Conservation (phyloP, 805 yeast genomes). For the Zygotorulaspora sp. region DNA sequence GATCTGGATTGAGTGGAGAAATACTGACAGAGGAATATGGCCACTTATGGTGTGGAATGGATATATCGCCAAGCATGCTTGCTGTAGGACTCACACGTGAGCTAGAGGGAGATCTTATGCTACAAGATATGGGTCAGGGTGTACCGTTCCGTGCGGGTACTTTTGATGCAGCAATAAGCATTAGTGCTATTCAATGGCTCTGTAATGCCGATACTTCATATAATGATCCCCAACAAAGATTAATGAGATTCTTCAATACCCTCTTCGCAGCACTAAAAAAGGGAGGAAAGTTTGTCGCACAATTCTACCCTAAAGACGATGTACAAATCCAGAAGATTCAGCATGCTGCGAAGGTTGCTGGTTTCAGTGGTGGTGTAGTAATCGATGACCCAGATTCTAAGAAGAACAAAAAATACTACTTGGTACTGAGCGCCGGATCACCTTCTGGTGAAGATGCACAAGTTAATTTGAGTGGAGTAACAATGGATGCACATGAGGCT, state of each 20-base stretch:
- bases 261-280: constrained; percentile 79
- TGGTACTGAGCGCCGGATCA: constrained; percentile 60
- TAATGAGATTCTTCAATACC: constrained; percentile 79
- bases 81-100: constrained; percentile 92
- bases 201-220: constrained; percentile 87
- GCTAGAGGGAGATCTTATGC: constrained; percentile 86
- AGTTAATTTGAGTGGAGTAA: constrained; percentile 74
- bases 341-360: constrained; percentile 85
- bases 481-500: constrained; percentile 61
- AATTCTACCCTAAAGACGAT: constrained; percentile 91
- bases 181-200: constrained; percentile 95
- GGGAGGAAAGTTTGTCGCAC: constrained; percentile 97
- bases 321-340: constrained; percentile 73
- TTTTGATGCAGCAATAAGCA: constrained; percentile 93
- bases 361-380: constrained; percentile 93
- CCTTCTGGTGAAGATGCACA: constrained; percentile 77
- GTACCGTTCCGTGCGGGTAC: constrained; percentile 94
- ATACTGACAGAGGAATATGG: constrained; percentile 83
- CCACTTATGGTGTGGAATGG: constrained; percentile 93
- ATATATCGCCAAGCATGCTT: constrained; percentile 91
- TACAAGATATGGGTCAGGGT: constrained; percentile 91
- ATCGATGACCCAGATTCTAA: constrained; percentile 91
- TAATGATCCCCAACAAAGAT: constrained; percentile 78
- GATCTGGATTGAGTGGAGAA: constrained; percentile 94
- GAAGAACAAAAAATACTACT: constrained; percentile 83